Base-by-base conservation (phyloP, 2,329 filamentous ascomycete species). In the Exophiala oligosperma region DNA sequence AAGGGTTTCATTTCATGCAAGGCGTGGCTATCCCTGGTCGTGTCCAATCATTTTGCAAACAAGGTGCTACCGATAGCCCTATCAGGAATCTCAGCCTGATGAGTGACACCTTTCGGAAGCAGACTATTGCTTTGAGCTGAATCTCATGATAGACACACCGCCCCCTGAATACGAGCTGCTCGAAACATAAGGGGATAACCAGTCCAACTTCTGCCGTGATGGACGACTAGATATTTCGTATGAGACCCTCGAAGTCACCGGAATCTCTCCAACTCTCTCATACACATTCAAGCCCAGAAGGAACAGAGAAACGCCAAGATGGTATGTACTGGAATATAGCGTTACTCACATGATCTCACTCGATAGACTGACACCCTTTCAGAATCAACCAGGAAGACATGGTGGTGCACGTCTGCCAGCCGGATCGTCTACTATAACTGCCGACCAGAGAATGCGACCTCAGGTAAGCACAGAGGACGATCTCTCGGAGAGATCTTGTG, bases 341-440 rank as follows among this genome's bases (percentile, higher is more conserved):
- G 35, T 29, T 46, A 29, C 23, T 23, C 14, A 35, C 28, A 17
- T 40, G 12, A 24, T 11, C 6, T 26, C 21, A 24, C 3, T 6
- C 28, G 44, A n/a, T 35, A 24, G 17, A 23, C 51, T 47, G 40
- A 53, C 21, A 23, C 41, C 28, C 17, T 24, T 14, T 47, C 32
- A 53, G 51, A 28, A 40, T n/a, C 51, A 53, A 41, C 51, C 38
- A 14, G 21, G 41, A 53, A 37, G 51, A 41, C 51, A 53, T 46
- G 51, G 51, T 44, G 51, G 51, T 21, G 41, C 24, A 4, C 41
- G 23, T 35, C 41, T 53, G 6, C 51, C 51, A 11, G 51, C 51
- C 23, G 44, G 44, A 17, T 38, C 51, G 21, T 29, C 44, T 21
- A 6, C 51, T 35, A 53, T 40, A 12, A 53, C 40, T n/a, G 11